Evolutionary conservation across 169 alveolate species (phyloP), one percentile per base, ranked within the genome.

Genomic region (Plasmodium gonderi): DNA sequence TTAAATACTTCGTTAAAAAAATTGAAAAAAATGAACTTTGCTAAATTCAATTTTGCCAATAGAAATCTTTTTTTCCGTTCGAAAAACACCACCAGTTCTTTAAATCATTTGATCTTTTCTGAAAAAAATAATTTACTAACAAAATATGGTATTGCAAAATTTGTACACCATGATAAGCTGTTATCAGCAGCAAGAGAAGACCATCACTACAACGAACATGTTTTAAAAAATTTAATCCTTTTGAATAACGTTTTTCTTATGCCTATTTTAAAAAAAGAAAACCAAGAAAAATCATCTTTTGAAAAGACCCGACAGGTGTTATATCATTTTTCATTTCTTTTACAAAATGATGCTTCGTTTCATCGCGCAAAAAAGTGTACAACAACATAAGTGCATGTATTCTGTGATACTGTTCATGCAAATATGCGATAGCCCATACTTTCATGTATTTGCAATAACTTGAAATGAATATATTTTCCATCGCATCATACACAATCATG

Each of bases 231-330:
- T 80, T 60, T 26, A n/a, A 31, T 33, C 42, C 72, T 80, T 65
- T 45, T 80, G 49, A 80, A 80, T 80, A 45, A 80, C 79, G 5
- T 17, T 29, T 80, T 80, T 64, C 47, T 80, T 60, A 38, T 80
- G 20, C n/a, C 26, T 49, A 64, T 11, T 42, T 78, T 78, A 64
- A 78, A 78, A 54, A 17, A 54, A 54, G 4, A 17, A 64, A 80
- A 68, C 42, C 67, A 51, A 54, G 68, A 31, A 45, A n/a, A 80
- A 40, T 80, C n/a, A 47, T n/a, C 29, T 68, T 6, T 9, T 40
- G 26, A 64, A 80, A 64, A 31, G 47, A 14, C 78, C 51, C 38
- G 42, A 45, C 69, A 78, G 87, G 87, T 78, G 9, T 68, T 31
- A 68, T 1, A 31, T 68, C 8, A 0, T 31, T 68, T 68, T 68